These are phyloP conservation scores for Niveomyces coronatus DNA, from an alignment of 2,329 filamentous ascomycete genomes.

Conservation along the genomic window DNA sequence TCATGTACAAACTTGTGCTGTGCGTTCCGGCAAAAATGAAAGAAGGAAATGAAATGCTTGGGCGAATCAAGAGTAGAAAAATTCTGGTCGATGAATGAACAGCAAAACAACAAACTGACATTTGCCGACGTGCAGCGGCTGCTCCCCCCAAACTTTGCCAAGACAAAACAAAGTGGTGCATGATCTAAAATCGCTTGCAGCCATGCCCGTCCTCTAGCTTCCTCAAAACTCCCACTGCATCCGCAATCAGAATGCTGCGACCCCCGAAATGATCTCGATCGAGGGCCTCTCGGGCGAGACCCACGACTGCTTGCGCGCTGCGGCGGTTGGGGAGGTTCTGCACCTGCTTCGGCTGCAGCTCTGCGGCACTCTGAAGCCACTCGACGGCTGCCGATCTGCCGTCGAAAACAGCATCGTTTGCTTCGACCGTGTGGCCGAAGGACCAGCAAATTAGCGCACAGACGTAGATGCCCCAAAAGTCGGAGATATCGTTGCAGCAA, in stretches of 20 bases:
- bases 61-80: no score
- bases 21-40: no score
- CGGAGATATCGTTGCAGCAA: constrained; percentile 29
- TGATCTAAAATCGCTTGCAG: constrained; percentile 34
- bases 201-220: constrained; percentile 37
- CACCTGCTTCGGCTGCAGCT: constrained; percentile 29
- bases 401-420: constrained; percentile 12
- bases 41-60: no score
- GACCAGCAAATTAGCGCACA: constrained; percentile 52
- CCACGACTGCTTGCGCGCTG: constrained; percentile 36
- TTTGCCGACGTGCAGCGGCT: no score
- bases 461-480: constrained; percentile 47
- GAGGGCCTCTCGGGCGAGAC: constrained; percentile 35
- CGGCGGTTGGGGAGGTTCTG: constrained; percentile 26
- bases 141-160: no score
- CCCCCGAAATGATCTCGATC: constrained; percentile 39
- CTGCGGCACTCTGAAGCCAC: constrained; percentile 32
- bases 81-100: no score
- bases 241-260: constrained; percentile 39
- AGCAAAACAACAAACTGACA: no score
- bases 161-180: no score
- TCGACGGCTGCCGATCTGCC: constrained; percentile 19
- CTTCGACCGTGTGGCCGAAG: constrained; percentile 28
- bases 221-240: constrained; percentile 41
- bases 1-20: no score